These are phyloP conservation scores for Solanum pimpinellifolium DNA, from an alignment of 257 asterid species.

Conservation along the genomic window DNA sequence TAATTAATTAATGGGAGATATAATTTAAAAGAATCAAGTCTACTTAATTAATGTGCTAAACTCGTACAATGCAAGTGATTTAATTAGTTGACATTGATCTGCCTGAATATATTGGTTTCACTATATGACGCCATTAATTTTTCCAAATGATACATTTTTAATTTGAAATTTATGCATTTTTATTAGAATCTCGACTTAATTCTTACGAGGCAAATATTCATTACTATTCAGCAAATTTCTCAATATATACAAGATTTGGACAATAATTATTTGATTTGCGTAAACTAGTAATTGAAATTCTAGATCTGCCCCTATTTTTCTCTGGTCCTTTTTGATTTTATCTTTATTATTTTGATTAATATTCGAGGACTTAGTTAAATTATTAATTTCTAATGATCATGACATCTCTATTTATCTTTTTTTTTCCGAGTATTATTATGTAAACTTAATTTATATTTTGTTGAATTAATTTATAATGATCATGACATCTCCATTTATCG, in stretches of 20 bases:
- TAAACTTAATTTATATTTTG: not conserved
- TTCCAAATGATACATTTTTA: not conserved
- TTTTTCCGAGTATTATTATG: not conserved
- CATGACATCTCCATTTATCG: not conserved
- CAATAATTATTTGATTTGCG: not conserved
- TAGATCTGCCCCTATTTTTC: not conserved
- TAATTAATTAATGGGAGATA: not conserved
- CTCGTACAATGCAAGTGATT: not conserved
- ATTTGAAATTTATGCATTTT: not conserved
- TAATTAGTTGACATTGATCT: not conserved
- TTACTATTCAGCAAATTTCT: not conserved
- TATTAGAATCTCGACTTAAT: not conserved
- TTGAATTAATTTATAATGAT: not conserved
- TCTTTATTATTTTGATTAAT: not conserved
- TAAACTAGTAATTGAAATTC: not conserved
- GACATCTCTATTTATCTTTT: no score
- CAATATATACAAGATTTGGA: not conserved
- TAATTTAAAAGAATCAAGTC: not conserved
- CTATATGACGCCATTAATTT: not conserved
- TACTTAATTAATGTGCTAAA: no score
- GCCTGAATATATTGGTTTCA: slow-evolving; percentile 6
- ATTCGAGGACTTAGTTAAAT: not conserved
- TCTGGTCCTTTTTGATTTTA: no score
- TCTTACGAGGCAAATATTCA: not conserved
- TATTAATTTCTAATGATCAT: not conserved